Evolutionary conservation across 2,329 filamentous ascomycete genomes (phyloP).

Genomic region (Parafenestella ontariensis): DNA sequence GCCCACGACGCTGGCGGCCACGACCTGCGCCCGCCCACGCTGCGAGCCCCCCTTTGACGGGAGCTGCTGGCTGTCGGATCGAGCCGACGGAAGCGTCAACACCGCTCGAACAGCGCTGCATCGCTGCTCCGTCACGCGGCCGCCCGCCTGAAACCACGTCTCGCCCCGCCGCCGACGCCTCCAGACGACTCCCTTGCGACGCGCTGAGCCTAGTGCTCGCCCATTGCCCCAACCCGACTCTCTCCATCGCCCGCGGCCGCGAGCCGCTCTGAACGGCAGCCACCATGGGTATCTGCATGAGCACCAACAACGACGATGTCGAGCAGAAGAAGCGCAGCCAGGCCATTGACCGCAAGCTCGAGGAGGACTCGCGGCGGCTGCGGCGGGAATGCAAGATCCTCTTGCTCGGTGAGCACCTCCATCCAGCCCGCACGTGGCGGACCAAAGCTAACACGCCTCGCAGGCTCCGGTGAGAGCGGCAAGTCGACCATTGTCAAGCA

Average conservation of each 20-base stretch:
- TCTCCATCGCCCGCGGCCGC: constrained; percentile 33
- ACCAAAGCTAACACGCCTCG: constrained; percentile 35
- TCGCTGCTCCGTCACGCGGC: constrained; percentile 31
- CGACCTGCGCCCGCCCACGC: constrained; percentile 8
- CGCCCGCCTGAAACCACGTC: constrained; percentile 27
- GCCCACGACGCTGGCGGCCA: constrained; percentile 16
- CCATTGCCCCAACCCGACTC: constrained; percentile 31
- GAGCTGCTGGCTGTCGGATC: constrained; percentile 26
- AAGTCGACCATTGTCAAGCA: constrained; percentile 99
- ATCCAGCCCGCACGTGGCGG: background rate
- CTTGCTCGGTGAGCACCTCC: constrained; percentile 75
- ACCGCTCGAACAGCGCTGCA: constrained; percentile 23
- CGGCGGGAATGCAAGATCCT: constrained; percentile 99
- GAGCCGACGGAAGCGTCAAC: constrained; percentile 31
- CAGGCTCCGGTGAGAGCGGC: constrained; percentile 96
- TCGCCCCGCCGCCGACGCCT: constrained; percentile 19
- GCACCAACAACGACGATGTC: constrained; percentile 81
- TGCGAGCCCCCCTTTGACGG: constrained; percentile 23
- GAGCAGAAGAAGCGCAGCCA: constrained; percentile 97
- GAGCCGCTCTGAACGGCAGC: constrained; percentile 33
- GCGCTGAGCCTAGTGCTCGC: constrained; percentile 39
- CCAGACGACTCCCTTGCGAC: constrained; percentile 29
- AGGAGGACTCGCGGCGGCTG: constrained; percentile 92
- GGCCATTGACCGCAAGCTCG: constrained; percentile 89
- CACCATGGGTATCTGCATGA: constrained; percentile 94